These are phyloP conservation scores for Chlamydomonas asymmetrica DNA, from an alignment of 139 green algal genomes.

Conservation along the genomic window DNA sequence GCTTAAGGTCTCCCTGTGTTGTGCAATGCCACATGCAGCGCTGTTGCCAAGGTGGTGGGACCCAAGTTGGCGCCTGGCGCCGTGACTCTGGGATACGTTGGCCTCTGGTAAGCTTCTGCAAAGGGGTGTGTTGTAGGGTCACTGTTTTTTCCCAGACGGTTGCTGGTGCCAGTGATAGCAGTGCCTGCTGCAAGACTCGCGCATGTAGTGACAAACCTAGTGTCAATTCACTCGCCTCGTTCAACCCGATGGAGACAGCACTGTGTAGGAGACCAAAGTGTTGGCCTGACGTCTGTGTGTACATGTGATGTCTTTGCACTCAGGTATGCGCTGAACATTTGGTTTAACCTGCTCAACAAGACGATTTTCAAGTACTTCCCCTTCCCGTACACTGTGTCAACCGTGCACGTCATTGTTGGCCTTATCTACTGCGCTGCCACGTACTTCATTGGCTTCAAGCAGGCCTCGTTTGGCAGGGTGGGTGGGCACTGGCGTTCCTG, in stretches of 20 bases:
- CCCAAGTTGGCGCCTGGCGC: constrained; percentile 58
- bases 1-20: not conserved
- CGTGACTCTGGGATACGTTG: constrained; percentile 82
- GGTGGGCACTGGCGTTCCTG: no score
- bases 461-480: constrained; percentile 86
- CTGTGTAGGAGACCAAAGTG: no score
- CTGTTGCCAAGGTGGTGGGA: constrained; percentile 74
- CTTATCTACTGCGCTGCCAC: constrained; percentile 79
- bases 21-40: constrained; percentile 49
- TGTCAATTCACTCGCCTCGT: no score
- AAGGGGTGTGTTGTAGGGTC: no score
- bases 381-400: constrained; percentile 94
- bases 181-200: no score
- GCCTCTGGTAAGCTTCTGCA: constrained; percentile 69
- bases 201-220: no score
- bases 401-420: constrained; percentile 89
- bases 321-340: constrained; percentile 96
- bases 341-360: constrained; percentile 99
- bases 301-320: no score
- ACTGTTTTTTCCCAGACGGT: no score
- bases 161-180: no score
- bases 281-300: no score
- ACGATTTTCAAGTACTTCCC: constrained; percentile 99
- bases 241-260: no score
- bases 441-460: constrained; percentile 87